Evolutionary conservation across 2,329 filamentous ascomycete genomes (phyloP).

Genomic region (Fusarium begoniae): DNA sequence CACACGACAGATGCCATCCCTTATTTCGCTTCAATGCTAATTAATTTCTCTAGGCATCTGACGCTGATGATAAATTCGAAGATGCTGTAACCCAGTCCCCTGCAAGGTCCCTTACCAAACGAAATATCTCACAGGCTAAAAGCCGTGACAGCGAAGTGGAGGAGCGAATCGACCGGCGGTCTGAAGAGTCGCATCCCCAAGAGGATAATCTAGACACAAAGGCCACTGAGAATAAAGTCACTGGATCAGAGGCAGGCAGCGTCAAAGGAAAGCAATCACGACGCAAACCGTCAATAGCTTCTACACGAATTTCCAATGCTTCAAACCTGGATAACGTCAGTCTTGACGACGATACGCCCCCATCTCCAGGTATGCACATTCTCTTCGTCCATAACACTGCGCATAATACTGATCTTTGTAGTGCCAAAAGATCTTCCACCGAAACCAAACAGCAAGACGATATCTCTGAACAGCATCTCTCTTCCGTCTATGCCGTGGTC

Average conservation of each 20-base stretch:
- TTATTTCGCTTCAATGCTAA: constrained; percentile 26
- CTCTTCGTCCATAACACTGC: background rate
- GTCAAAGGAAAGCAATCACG: constrained; percentile 33
- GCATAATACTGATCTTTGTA: constrained; percentile 35
- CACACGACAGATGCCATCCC: constrained; percentile 29
- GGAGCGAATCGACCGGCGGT: constrained; percentile 16
- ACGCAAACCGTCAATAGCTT: constrained; percentile 51
- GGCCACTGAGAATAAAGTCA: constrained; percentile 24
- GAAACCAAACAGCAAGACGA: constrained; percentile 60
- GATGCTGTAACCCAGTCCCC: constrained; percentile 77
- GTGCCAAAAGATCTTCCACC: constrained; percentile 47
- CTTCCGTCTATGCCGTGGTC: constrained; percentile 80
- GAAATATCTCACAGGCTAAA: constrained; percentile 50
- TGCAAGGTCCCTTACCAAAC: constrained; percentile 70
- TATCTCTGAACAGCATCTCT: constrained; percentile 74
- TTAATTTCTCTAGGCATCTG: constrained; percentile 40
- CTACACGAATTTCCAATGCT: constrained; percentile 57
- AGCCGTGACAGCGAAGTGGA: constrained; percentile 34
- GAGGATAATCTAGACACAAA: constrained; percentile 16
- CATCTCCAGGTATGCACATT: constrained; percentile 45
- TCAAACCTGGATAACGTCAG: constrained; percentile 70
- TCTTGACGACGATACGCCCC: constrained; percentile 62
- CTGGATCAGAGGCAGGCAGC: constrained; percentile 25
- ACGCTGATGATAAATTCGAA: constrained; percentile 69
- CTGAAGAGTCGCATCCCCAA: constrained; percentile 14